These are phyloP conservation scores for Boletus sensibilis DNA, from an alignment of 768 basidiomycete species.

Conservation along the genomic window DNA sequence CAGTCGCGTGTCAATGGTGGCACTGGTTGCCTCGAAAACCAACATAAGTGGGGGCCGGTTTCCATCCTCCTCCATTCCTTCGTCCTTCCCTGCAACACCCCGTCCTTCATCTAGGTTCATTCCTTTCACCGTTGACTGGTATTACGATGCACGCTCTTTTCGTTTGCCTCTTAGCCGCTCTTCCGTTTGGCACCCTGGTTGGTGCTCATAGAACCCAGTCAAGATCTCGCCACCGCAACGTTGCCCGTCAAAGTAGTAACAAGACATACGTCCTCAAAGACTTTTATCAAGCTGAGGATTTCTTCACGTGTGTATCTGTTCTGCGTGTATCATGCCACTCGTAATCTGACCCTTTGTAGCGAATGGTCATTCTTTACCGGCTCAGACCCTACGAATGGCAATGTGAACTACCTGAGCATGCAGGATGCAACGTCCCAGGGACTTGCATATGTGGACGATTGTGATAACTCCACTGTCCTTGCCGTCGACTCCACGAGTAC, in stretches of 20 bases:
- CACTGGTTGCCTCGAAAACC: neutral
- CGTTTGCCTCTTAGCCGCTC: constrained; percentile 30
- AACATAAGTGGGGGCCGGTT: constrained; percentile 1
- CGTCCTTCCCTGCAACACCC: neutral
- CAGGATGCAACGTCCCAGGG: constrained; percentile 48
- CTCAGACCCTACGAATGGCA: constrained; percentile 68
- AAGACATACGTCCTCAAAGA: constrained; percentile 38
- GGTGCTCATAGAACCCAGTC: constrained; percentile 30
- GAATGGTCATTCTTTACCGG: constrained; percentile 65
- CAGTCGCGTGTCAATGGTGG: constrained; percentile 1
- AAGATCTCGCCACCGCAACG: constrained; percentile 31
- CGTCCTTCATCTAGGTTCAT: constrained; percentile 1
- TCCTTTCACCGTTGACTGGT: constrained; percentile 10
- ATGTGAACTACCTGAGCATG: constrained; percentile 56
- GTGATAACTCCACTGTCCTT: constrained; percentile 54
- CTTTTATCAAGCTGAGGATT: constrained; percentile 49
- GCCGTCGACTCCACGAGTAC: constrained; percentile 58
- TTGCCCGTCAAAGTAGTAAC: constrained; percentile 23
- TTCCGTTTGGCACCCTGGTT: constrained; percentile 38
- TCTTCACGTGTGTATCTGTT: constrained; percentile 51
- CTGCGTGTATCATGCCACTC: neutral
- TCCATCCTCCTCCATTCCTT: neutral
- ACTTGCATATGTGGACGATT: constrained; percentile 59
- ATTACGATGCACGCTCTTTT: constrained; percentile 35
- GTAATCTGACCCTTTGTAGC: constrained; percentile 35